Conservation (phyloP, 768 basidiomycete genomes). For the Auricularia heimuer region DNA sequence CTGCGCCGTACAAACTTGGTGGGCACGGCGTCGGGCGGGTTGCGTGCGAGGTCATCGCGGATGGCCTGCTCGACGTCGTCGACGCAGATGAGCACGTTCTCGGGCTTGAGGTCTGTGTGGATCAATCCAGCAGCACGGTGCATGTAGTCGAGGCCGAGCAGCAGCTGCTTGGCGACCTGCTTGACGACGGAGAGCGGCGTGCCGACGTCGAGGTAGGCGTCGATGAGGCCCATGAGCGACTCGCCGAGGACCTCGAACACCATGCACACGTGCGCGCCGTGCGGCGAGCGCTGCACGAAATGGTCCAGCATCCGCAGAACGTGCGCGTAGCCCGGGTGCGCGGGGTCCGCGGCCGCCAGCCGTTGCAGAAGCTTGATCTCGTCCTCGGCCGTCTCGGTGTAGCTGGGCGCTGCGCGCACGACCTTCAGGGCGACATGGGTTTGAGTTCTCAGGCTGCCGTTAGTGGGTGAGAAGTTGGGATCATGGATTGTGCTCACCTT, state of each 20-base stretch:
- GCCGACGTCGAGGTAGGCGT: slow-evolving; percentile 1
- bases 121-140: slow-evolving; percentile 28
- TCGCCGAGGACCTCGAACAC: slow-evolving; percentile 11
- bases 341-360: slow-evolving; percentile 26
- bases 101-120: slow-evolving; percentile 28
- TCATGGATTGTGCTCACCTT: slow-evolving; percentile 25
- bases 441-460: neutral
- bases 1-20: neutral
- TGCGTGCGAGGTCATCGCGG: neutral
- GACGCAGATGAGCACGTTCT: slow-evolving; percentile 30
- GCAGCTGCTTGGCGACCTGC: slow-evolving; percentile 29
- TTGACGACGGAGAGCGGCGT: slow-evolving; percentile 26
- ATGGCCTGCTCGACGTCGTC: neutral
- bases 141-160: slow-evolving; percentile 29
- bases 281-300: slow-evolving; percentile 20
- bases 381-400: slow-evolving; percentile 38
- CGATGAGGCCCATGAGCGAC: slow-evolving; percentile 2
- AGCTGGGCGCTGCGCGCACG: slow-evolving; percentile 15
- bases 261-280: slow-evolving; percentile 27
- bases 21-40: neutral
- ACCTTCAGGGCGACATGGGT: slow-evolving; percentile 8
- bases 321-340: slow-evolving; percentile 25
- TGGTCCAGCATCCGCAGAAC: slow-evolving; percentile 29
- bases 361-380: slow-evolving; percentile 37
- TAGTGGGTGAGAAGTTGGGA: slow-evolving; percentile 22